Evolutionary conservation across 202 grass and related monocot genomes (phyloP).

Genomic region (Saccharum hybrid): DNA sequence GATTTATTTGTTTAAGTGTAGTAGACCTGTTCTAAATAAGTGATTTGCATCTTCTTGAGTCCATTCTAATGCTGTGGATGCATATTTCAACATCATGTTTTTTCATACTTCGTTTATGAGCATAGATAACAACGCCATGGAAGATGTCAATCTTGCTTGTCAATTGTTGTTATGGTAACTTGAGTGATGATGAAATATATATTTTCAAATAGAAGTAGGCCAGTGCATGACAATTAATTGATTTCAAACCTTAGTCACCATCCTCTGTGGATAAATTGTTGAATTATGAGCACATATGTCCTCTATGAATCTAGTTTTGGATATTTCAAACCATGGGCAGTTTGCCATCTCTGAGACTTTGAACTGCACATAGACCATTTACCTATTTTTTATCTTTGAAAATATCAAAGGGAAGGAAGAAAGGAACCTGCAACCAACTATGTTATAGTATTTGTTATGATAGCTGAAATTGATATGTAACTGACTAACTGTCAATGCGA

Average conservation of each 20-base stretch:
- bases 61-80: neutral
- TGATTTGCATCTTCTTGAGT: constrained; percentile 15
- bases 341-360: constrained; percentile 15
- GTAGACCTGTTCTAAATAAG: constrained; percentile 15
- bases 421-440: constrained; percentile 16
- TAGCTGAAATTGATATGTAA: constrained; percentile 15
- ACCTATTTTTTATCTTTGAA: neutral
- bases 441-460: constrained; percentile 21
- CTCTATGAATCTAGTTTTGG: neutral
- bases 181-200: constrained; percentile 5
- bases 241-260: constrained; percentile 19
- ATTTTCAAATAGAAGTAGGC: neutral
- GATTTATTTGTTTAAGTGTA: neutral
- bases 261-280: constrained; percentile 23
- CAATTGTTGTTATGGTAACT: neutral
- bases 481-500: neutral
- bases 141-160: constrained; percentile 18
- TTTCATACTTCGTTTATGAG: neutral
- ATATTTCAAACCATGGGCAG: constrained; percentile 34
- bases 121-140: neutral
- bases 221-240: neutral
- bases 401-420: constrained; percentile 22
- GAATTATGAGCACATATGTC: constrained; percentile 14
- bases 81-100: neutral
- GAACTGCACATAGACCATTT: neutral